Conservation (phyloP, 2,329 filamentous ascomycete genomes). For the Tolypocladium album region DNA sequence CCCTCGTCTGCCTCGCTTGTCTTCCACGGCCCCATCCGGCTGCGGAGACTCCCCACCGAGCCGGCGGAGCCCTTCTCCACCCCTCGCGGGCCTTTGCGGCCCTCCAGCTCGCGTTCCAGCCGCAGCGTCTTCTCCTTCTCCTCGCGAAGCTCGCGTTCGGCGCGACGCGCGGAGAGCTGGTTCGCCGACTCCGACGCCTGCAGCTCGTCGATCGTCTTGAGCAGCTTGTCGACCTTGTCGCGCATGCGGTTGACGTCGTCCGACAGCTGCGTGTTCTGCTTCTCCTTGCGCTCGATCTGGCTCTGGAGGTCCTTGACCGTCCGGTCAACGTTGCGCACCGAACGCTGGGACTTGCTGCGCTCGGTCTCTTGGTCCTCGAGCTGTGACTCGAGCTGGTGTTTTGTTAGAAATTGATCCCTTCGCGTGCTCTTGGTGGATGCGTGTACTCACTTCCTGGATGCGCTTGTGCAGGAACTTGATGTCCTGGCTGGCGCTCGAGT, state of each 20-base stretch:
- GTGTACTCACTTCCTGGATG: slow-evolving; percentile 73
- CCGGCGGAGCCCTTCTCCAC: slow-evolving; percentile 44
- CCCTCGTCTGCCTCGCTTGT: slow-evolving; percentile 29
- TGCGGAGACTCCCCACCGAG: slow-evolving; percentile 36
- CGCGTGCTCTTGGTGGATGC: not conserved
- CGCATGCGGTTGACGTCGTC: slow-evolving; percentile 80
- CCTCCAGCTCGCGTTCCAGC: slow-evolving; percentile 81
- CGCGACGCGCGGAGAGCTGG: slow-evolving; percentile 72
- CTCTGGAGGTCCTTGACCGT: slow-evolving; percentile 86
- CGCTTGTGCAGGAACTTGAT: slow-evolving; percentile 90
- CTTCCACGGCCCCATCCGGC: slow-evolving; percentile 21
- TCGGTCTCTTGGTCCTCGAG: slow-evolving; percentile 75
- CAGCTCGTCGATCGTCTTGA: slow-evolving; percentile 86
- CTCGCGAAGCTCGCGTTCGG: slow-evolving; percentile 81
- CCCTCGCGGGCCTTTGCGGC: slow-evolving; percentile 61
- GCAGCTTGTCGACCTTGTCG: slow-evolving; percentile 82
- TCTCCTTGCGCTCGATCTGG: slow-evolving; percentile 89
- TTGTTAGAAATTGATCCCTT: slow-evolving; percentile 9
- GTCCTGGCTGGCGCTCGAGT: slow-evolving; percentile 87
- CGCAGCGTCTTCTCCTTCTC: slow-evolving; percentile 72
- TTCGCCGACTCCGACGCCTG: slow-evolving; percentile 76
- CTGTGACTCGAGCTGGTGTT: slow-evolving; percentile 68
- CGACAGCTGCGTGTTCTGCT: slow-evolving; percentile 66
- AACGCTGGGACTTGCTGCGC: slow-evolving; percentile 72
- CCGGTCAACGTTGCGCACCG: slow-evolving; percentile 84